Percentiles rank a stretch among this genome's conserved stretches.
These are phyloP conservation scores for Solanum corneliomulleri DNA, from an alignment of 257 asterid species.

Conservation along the genomic window DNA sequence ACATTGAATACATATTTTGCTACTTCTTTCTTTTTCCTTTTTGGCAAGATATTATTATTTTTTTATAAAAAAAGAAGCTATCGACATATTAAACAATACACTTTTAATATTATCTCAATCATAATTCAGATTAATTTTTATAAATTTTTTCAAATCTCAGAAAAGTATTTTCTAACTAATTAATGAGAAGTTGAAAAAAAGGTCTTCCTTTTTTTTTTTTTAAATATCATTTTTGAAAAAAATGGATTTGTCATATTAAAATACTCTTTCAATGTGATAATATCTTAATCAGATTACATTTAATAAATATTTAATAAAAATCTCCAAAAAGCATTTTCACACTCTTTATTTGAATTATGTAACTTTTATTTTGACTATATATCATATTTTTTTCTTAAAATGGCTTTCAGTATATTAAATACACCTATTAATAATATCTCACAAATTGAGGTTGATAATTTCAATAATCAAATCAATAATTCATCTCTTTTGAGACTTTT, in stretches of 20 bases:
- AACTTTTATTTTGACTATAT: not conserved
- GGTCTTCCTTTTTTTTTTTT: not conserved
- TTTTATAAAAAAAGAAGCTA: accelerated
- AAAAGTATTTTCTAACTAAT: not conserved
- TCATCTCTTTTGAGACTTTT: too few relatives aligned
- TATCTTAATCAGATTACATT: too few relatives aligned
- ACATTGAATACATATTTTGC: not conserved
- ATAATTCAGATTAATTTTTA: too few relatives aligned
- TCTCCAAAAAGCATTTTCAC: too few relatives aligned
- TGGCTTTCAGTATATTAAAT: too few relatives aligned
- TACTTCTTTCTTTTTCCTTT: not conserved
- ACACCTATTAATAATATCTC: not conserved
- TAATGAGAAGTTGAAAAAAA: not conserved
- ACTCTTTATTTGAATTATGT: too few relatives aligned
- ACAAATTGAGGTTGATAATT: too few relatives aligned
- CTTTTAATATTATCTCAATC: not conserved
- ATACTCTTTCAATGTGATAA: not conserved
- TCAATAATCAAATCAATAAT: too few relatives aligned
- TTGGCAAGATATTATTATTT: not conserved
- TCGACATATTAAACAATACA: not conserved
- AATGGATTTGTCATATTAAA: not conserved
- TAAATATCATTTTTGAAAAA: not conserved
- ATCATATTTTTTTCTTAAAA: not conserved
- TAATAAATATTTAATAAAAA: too few relatives aligned
- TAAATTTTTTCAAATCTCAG: too few relatives aligned